These are phyloP conservation scores for Prunus salicina DNA, from an alignment of 306 rosid genomes.

Conservation along the genomic window DNA sequence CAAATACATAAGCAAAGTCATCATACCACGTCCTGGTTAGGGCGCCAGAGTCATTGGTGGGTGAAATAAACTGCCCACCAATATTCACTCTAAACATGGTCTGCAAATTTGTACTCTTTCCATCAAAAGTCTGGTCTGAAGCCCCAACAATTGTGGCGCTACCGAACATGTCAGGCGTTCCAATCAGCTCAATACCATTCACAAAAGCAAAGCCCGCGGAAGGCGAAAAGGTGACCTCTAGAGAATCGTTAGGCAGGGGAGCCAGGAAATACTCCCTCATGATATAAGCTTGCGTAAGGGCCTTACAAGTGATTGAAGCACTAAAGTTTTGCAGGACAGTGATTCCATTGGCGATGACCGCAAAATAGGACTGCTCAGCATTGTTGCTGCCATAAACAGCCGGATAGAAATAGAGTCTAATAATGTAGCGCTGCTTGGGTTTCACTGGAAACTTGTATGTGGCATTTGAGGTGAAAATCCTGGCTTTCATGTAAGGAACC, in stretches of 20 bases:
- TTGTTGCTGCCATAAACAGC: conserved; percentile 37
- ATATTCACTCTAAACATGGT: conserved; percentile 43
- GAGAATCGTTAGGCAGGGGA: conserved; percentile 7
- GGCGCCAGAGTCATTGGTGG: conserved; percentile 38
- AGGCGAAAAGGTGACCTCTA: conserved; percentile 37
- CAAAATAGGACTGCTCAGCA: conserved; percentile 31
- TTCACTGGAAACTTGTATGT: conserved; percentile 36
- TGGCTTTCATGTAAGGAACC: conserved; percentile 44
- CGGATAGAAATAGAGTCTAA: conserved; percentile 51
- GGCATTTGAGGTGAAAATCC: conserved; percentile 37
- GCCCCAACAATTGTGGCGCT: conserved; percentile 25
- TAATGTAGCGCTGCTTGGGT: conserved; percentile 29
- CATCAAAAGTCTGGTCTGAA: conserved; percentile 19
- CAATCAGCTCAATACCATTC: conserved; percentile 43
- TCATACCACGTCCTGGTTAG: conserved; percentile 42
- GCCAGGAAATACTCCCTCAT: conserved; percentile 36
- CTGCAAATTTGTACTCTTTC: conserved; percentile 24
- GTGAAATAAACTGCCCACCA: conserved; percentile 42
- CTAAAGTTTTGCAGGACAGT: conserved; percentile 43
- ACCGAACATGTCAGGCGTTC: conserved; percentile 27
- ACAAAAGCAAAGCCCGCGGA: conserved; percentile 38
- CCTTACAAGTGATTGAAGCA: conserved; percentile 37
- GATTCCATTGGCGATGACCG: conserved; percentile 31
- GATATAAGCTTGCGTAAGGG: conserved; percentile 43
- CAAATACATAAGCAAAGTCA: conserved; percentile 37